Percentiles rank a stretch among this genome's conserved stretches.
Evolutionary conservation across 2,329 filamentous ascomycete species (phyloP).

Genomic region (Diplodia intermedia): DNA sequence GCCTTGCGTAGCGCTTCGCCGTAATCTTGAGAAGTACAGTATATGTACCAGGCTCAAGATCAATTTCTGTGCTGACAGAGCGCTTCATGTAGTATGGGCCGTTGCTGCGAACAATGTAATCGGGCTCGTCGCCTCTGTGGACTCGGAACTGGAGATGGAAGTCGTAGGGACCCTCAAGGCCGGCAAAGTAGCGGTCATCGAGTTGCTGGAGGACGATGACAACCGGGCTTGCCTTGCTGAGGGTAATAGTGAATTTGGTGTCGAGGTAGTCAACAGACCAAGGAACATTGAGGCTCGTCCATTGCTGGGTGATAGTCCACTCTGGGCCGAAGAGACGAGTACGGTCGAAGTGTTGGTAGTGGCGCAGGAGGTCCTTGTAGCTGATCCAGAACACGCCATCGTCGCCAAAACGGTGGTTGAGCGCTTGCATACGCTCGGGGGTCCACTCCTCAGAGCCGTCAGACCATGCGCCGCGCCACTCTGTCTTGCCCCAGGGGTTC

Average conservation of each 20-base stretch:
- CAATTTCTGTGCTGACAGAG: conserved; percentile 76
- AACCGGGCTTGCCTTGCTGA: conserved; percentile 59
- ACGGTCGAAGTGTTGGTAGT: conserved; percentile 66
- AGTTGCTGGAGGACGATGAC: conserved; percentile 67
- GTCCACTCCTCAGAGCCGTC: conserved; percentile 88
- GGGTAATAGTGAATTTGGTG: conserved; percentile 64
- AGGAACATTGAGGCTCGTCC: conserved; percentile 65
- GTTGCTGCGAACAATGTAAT: conserved; percentile 63
- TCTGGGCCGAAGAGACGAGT: conserved; percentile 66
- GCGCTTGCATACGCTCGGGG: conserved; percentile 73
- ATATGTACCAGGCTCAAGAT: conserved; percentile 75
- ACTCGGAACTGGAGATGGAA: conserved; percentile 66
- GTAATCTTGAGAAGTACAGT: conserved; percentile 76
- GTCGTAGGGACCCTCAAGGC: conserved; percentile 58
- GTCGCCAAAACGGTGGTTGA: conserved; percentile 76
- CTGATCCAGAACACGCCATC: conserved; percentile 68
- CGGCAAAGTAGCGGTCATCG: conserved; percentile 66
- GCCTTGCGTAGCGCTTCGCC: conserved; percentile 55
- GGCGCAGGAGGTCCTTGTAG: conserved; percentile 64
- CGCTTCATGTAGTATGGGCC: conserved; percentile 68
- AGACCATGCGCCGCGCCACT: conserved; percentile 82
- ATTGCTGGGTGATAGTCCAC: conserved; percentile 67
- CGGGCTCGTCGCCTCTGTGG: conserved; percentile 60
- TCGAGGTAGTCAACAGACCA: conserved; percentile 68
- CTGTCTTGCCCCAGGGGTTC: conserved; percentile 81